Percentiles rank a stretch among this genome's conserved stretches.
These are phyloP conservation scores for Detonula confervacea DNA, from an alignment of 352 stramenopile genomes.

Conservation along the genomic window DNA sequence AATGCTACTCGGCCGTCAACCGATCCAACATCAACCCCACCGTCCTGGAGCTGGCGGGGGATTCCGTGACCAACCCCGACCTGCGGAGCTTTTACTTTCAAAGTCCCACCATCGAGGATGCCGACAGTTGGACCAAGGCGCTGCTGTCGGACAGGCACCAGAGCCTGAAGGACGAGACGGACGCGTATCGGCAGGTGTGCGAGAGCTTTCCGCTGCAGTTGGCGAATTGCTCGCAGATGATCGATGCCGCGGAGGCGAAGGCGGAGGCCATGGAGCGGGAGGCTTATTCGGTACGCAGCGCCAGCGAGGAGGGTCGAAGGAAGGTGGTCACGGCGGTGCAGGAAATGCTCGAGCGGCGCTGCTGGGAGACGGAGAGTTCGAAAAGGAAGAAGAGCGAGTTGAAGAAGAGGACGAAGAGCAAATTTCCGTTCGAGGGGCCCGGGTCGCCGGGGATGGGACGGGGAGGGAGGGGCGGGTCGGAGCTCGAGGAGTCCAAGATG, in stretches of 20 bases:
- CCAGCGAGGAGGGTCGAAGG: slow-evolving; percentile 52
- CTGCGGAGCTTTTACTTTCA: slow-evolving; percentile 86
- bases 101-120: slow-evolving; percentile 65
- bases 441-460: not conserved
- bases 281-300: slow-evolving; percentile 59
- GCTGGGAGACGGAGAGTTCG: slow-evolving; percentile 30
- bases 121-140: slow-evolving; percentile 81
- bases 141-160: slow-evolving; percentile 82
- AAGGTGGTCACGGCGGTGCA: slow-evolving; percentile 46
- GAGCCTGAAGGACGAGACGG: slow-evolving; percentile 82
- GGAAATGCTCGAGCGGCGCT: slow-evolving; percentile 60
- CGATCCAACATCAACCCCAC: slow-evolving; percentile 66
- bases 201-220: slow-evolving; percentile 82
- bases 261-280: slow-evolving; percentile 67
- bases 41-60: slow-evolving; percentile 74
- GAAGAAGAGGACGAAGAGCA: not conserved
- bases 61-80: slow-evolving; percentile 79
- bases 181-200: slow-evolving; percentile 86
- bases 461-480: not conserved
- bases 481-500: slow-evolving; percentile 17
- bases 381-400: slow-evolving; percentile 16
- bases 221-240: slow-evolving; percentile 69
- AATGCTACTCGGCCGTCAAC: slow-evolving; percentile 85
- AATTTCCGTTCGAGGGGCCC: not conserved
- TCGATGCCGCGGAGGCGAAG: slow-evolving; percentile 65